These are phyloP conservation scores for Ogataea henricii DNA, from an alignment of 805 yeast species.

Conservation along the genomic window DNA sequence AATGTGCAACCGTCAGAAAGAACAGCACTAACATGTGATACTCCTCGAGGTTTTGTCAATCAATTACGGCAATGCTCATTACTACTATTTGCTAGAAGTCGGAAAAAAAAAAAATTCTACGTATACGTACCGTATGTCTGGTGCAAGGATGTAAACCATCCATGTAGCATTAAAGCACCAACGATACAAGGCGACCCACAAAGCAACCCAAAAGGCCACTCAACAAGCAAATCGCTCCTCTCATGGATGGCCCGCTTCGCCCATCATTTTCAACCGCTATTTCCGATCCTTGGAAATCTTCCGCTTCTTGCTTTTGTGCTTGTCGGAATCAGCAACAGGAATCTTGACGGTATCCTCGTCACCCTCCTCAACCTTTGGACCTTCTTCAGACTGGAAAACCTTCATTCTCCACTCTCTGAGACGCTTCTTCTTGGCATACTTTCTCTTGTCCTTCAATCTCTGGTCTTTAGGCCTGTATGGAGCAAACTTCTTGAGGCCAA, in stretches of 20 bases:
- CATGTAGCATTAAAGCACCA: no score
- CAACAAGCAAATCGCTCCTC: no score
- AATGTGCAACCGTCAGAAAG: no score
- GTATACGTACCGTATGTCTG: no score
- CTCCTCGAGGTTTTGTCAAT: no score
- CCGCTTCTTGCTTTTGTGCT: conserved; percentile 28
- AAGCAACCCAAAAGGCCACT: no score
- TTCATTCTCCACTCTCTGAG: conserved; percentile 88
- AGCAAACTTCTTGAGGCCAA: conserved; percentile 90
- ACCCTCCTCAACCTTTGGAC: conserved; percentile 39
- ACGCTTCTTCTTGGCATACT: conserved; percentile 78
- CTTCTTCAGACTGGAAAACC: conserved; percentile 67
- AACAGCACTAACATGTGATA: no score
- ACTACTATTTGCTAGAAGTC: not conserved
- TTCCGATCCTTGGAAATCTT: conserved; percentile 5
- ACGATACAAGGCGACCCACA: no score
- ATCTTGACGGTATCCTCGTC: conserved; percentile 37
- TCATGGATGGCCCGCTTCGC: no score
- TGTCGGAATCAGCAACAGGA: conserved; percentile 28
- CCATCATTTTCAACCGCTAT: conserved; percentile 1
- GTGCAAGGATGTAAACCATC: not conserved
- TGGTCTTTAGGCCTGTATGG: conserved; percentile 82
- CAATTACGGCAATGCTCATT: no score
- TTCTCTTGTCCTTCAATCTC: conserved; percentile 75
- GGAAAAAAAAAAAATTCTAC: not conserved